Evolutionary conservation across 176 grass and related monocot species (phyloP).

Genomic region (Avena atlantica): DNA sequence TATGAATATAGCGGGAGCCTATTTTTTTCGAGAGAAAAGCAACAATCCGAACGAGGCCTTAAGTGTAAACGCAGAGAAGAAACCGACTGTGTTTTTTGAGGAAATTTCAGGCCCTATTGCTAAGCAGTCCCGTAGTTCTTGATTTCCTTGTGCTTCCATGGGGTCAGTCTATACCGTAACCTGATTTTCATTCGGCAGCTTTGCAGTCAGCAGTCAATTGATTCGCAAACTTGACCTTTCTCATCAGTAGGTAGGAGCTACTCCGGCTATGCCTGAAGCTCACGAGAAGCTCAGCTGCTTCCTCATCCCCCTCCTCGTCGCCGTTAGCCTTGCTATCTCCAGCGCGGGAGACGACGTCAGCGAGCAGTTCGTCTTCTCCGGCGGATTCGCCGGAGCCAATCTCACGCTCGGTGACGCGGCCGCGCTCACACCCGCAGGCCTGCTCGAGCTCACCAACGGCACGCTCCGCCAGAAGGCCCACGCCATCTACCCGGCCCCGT

Average conservation of each 20-base stretch:
- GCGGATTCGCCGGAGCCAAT: constrained; percentile 9
- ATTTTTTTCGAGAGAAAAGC: too few species aligned
- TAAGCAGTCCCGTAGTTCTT: too few species aligned
- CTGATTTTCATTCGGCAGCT: not conserved
- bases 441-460: constrained; percentile 35
- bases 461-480: constrained; percentile 31
- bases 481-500: constrained; percentile 20
- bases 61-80: too few species aligned
- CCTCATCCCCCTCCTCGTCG: not conserved
- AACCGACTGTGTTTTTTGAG: too few species aligned
- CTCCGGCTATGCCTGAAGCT: constrained; percentile 5
- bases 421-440: not conserved
- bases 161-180: not conserved
- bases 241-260: not conserved
- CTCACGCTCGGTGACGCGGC: constrained; percentile 14
- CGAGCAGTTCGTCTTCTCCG: constrained; percentile 31
- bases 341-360: not conserved
- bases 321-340: not conserved
- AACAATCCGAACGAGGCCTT: too few species aligned
- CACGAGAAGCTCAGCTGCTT: constrained; percentile 27
- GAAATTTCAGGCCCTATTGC: too few species aligned
- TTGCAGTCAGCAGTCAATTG: not conserved
- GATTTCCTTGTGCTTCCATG: too few species aligned
- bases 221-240: not conserved
- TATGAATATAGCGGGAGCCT: too few species aligned